Percentiles rank a stretch among this genome's conserved stretches.
Conservation (phyloP, 345 rosid species). For the Citropsis articulata region DNA sequence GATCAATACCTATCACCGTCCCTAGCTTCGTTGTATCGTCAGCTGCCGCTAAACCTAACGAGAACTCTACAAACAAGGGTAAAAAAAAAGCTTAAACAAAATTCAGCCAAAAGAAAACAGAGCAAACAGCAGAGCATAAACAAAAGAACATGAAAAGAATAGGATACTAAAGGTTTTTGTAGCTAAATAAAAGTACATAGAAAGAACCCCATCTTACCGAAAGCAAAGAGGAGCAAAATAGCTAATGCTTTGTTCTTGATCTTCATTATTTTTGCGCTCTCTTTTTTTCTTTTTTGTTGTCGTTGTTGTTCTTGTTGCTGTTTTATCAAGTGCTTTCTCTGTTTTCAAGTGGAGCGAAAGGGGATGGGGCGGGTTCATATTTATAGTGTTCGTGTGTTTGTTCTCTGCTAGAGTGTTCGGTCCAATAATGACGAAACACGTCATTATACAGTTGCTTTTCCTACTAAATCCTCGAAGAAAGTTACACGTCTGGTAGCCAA, state of each 20-base stretch:
- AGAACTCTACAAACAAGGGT: slow-evolving; percentile 21
- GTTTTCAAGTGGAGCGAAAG: not conserved
- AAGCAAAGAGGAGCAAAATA: slow-evolving; percentile 23
- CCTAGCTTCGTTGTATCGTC: slow-evolving; percentile 32
- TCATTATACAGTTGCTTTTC: not conserved
- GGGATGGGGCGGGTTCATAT: not conserved
- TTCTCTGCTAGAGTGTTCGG: slow-evolving; percentile 15
- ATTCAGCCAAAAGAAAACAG: not conserved
- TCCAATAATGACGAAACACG: slow-evolving; percentile 26
- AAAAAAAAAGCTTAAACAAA: not conserved
- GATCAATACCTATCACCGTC: slow-evolving; percentile 59
- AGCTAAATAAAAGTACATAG: not conserved
- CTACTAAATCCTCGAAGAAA: not conserved
- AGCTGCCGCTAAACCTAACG: slow-evolving; percentile 21
- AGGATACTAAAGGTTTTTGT: not conserved
- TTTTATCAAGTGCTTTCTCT: not conserved
- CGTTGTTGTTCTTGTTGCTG: no score
- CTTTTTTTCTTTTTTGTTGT: no score
- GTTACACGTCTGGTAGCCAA: slow-evolving; percentile 14
- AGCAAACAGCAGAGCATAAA: not conserved
- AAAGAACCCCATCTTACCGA: slow-evolving; percentile 18
- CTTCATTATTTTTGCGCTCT: slow-evolving; percentile 11
- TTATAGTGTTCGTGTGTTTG: not conserved
- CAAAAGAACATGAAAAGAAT: no score
- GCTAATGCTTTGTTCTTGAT: slow-evolving; percentile 19